These are phyloP conservation scores for Litsea cubeba DNA, from an alignment of 164 flowering plant genomes.

Conservation along the genomic window DNA sequence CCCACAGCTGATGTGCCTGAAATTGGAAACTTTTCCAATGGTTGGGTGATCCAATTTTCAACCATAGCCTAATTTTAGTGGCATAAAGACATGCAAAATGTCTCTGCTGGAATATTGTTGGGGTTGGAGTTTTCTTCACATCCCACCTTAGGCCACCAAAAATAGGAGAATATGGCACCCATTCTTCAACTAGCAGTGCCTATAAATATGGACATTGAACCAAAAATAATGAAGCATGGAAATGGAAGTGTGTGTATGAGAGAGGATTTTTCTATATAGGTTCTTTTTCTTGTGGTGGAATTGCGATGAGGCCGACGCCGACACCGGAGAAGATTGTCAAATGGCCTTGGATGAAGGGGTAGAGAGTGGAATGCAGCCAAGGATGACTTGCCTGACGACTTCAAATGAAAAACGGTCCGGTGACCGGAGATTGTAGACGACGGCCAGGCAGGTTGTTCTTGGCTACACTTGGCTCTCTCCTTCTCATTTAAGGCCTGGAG, in stretches of 20 bases:
- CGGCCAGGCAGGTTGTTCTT: slow-evolving; percentile 32
- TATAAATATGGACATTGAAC: neutral
- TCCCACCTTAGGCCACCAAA: neutral
- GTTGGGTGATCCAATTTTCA: neutral
- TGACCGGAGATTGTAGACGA: neutral
- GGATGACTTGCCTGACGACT: slow-evolving; percentile 24
- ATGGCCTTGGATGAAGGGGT: slow-evolving; percentile 21
- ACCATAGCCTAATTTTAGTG: neutral
- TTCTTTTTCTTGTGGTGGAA: neutral
- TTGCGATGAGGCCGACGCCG: neutral
- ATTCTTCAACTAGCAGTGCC: neutral
- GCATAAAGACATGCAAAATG: neutral
- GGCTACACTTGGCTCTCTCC: slow-evolving; percentile 41
- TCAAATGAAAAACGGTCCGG: neutral
- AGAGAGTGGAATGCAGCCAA: slow-evolving; percentile 26
- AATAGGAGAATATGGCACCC: neutral
- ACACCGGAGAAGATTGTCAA: neutral
- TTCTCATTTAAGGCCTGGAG: slow-evolving; percentile 29
- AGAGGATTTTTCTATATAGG: neutral
- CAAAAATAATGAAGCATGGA: neutral
- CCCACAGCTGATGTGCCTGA: neutral
- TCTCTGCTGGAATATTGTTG: neutral
- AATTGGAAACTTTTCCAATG: neutral
- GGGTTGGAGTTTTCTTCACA: neutral
- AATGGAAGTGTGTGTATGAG: neutral